Evolutionary conservation across 306 rosid genomes (phyloP), one percentile per base, ranked within the genome.

Genomic region (Hylodesmum podocarpum): DNA sequence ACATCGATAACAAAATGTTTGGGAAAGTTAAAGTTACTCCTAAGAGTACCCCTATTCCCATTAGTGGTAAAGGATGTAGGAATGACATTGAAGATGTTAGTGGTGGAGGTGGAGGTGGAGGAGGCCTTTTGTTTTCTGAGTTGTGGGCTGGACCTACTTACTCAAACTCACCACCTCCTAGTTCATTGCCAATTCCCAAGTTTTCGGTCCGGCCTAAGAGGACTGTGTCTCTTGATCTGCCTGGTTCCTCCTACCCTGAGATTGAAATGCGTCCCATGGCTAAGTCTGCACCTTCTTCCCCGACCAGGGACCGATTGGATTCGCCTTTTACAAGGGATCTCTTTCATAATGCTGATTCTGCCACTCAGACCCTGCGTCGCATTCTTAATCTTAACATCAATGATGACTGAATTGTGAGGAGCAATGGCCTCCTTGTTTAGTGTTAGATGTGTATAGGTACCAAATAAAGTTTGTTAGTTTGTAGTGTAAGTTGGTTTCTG

Each of bases 111-210:
- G 41, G 67, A 54, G 43, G 34, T 29, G 85, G 76, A 49, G 79
- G 72, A 41, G 80, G 79, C 3, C 53, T 90, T 66, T 87, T 89
- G 18, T 63, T 89, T 58, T 89, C 96, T 31, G 98, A 91, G 83
- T 91, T 87, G 13, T 94, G 98, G 98, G 98, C 98, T 63, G 97
- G 98, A 41, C 97, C 98, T 19, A 85, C 98, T 19, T 94, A 94
- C 84, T 93, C 97, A 3, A 94, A 94, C 83, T 94, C 98, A 0
- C 98, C 98, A 0, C 97, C 98, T 11, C 97, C 98, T 0, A 94
- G 93, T 66, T 94, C 98, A 0, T 72, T 94, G 81, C 98, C 98
- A 2, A 94, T 94, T 21, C 98, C 98, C 19, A 94, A 80, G 33
- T 94, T 94, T 81, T 87, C 97, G 3, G 73, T 90, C 18, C 41